Conservation (phyloP, 148 eudicot genomes). For the Spergularia marina region DNA sequence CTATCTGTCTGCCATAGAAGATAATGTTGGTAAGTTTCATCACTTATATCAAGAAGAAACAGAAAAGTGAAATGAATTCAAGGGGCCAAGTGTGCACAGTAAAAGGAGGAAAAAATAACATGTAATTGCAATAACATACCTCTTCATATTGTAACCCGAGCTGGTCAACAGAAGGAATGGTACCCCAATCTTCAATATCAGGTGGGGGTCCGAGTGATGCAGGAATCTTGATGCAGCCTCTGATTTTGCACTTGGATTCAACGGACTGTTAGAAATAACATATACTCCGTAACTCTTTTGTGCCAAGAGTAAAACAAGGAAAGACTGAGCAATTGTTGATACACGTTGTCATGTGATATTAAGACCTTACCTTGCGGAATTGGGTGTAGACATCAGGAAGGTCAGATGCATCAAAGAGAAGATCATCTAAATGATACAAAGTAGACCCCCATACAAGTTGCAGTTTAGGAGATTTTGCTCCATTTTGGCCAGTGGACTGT, state of each 20-base stretch:
- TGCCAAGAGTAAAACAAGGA: not conserved
- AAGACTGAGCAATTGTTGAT: not conserved
- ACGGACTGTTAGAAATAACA: conserved; percentile 49
- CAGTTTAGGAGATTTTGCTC: conserved; percentile 34
- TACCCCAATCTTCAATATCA: conserved; percentile 69
- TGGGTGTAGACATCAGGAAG: conserved; percentile 87
- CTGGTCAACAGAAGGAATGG: conserved; percentile 53
- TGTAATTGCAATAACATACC: conserved; percentile 35
- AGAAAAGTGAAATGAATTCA: no score
- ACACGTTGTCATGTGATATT: not conserved
- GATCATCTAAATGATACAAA: conserved; percentile 84
- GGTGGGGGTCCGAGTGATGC: conserved; percentile 72
- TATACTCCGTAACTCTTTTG: not conserved
- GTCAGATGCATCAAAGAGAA: conserved; percentile 50
- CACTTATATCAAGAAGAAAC: not conserved
- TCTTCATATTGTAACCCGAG: conserved; percentile 54
- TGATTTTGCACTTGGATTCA: conserved; percentile 61
- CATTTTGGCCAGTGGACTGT: conserved; percentile 18
- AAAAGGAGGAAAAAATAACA: no score
- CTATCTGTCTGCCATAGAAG: conserved; percentile 45
- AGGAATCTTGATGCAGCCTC: conserved; percentile 70
- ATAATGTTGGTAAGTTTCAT: conserved; percentile 1
- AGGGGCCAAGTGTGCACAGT: no score
- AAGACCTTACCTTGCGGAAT: conserved; percentile 67
- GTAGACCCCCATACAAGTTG: conserved; percentile 80